Evolutionary conservation across 805 yeast genomes (phyloP).

Genomic region (Candida insectalens): DNA sequence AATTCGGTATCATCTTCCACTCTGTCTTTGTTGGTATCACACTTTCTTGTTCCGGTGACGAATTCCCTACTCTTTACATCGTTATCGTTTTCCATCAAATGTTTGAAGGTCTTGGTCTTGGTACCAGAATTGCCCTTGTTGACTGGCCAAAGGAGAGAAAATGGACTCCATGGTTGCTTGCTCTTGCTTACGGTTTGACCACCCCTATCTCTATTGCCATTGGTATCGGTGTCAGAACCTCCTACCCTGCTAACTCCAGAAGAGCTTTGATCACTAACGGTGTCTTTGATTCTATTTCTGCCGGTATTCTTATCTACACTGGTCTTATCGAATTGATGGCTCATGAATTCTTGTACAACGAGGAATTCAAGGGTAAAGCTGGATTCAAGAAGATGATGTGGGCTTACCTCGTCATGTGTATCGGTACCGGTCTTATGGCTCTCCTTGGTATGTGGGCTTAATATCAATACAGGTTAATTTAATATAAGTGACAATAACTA

Average conservation of each 20-base stretch:
- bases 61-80: constrained; percentile 59
- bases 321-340: constrained; percentile 77
- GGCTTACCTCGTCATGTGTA: constrained; percentile 45
- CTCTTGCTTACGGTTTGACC: constrained; percentile 40
- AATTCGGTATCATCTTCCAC: constrained; percentile 76
- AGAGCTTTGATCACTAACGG: constrained; percentile 60
- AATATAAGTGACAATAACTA: not conserved
- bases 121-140: constrained; percentile 60
- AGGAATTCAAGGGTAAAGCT: constrained; percentile 51
- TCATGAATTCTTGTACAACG: constrained; percentile 56
- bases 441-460: constrained; percentile 67
- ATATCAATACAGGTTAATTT: constrained; percentile 3
- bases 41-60: constrained; percentile 69
- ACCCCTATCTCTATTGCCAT: constrained; percentile 73
- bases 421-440: constrained; percentile 75
- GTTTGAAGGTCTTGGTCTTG: constrained; percentile 82
- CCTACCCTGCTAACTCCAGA: constrained; percentile 50
- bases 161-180: constrained; percentile 50
- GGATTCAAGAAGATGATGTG: constrained; percentile 40
- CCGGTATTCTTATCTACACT: constrained; percentile 72
- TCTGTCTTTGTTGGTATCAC: constrained; percentile 76
- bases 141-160: constrained; percentile 33
- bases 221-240: constrained; percentile 64
- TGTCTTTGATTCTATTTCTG: constrained; percentile 61
- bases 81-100: constrained; percentile 69